phyloP scores from a whole-genome alignment of 352 stramenopile genomes.

The Globisporangium echinulatum region DNA sequence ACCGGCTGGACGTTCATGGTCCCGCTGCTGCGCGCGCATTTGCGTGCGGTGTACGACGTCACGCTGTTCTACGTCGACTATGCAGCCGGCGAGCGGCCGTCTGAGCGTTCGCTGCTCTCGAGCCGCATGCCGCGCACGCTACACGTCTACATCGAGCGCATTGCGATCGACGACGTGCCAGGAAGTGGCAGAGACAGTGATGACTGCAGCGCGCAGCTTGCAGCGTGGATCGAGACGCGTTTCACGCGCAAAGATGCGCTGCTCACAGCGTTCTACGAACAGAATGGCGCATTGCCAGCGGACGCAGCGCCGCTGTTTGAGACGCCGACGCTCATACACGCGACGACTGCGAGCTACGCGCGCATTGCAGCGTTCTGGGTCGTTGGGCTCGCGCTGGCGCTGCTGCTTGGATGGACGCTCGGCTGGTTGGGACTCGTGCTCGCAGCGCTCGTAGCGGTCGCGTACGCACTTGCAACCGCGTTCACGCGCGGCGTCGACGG shows the following conservation, averaged over 20 bases:
- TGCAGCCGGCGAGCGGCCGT: constrained; percentile 49
- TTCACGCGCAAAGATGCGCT: constrained; percentile 65
- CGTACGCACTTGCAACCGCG: constrained; percentile 27
- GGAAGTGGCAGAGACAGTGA: not conserved
- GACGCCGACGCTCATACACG: constrained; percentile 8
- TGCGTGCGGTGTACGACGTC: constrained; percentile 74
- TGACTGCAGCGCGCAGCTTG: constrained; percentile 36
- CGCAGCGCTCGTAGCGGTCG: constrained; percentile 16
- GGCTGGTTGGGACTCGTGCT: constrained; percentile 23
- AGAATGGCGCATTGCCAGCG: constrained; percentile 37
- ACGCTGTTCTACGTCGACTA: constrained; percentile 83
- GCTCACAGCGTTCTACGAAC: constrained; percentile 59
- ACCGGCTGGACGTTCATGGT: constrained; percentile 78
- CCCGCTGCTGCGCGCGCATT: constrained; percentile 38
- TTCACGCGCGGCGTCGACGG: constrained; percentile 43
- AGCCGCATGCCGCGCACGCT: constrained; percentile 53
- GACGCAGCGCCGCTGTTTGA: constrained; percentile 38
- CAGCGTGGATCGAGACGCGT: constrained; percentile 49
- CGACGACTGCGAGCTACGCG: constrained; percentile 20
- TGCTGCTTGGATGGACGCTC: constrained; percentile 20
- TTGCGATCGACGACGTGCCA: constrained; percentile 33
- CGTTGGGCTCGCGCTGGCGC: constrained; percentile 22
- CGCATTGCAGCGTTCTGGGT: constrained; percentile 54
- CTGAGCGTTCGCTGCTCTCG: constrained; percentile 52
- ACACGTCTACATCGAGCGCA: constrained; percentile 67